These are phyloP conservation scores for Gymnopilus dilepis DNA, from an alignment of 768 basidiomycete genomes.

Conservation along the genomic window DNA sequence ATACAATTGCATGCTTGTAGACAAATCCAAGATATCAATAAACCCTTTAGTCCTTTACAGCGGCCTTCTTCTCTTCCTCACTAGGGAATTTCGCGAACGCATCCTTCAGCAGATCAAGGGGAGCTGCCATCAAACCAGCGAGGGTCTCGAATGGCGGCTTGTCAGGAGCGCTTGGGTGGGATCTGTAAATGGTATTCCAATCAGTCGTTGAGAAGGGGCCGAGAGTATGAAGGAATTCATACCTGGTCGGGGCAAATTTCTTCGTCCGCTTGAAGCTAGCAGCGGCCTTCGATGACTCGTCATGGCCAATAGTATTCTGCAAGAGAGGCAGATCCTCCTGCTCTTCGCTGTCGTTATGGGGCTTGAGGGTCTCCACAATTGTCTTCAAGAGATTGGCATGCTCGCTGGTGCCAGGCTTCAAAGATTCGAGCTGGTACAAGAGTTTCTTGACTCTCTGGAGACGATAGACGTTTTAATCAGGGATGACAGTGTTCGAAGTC, in stretches of 20 bases:
- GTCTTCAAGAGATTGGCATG: slow-evolving; percentile 47
- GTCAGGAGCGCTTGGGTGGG: slow-evolving; percentile 46
- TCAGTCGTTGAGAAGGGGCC: background rate
- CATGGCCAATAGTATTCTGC: slow-evolving; percentile 50
- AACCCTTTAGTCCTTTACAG: slow-evolving; percentile 10
- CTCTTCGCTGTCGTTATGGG: slow-evolving; percentile 66
- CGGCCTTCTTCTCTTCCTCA: slow-evolving; percentile 54
- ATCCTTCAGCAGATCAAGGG: slow-evolving; percentile 66
- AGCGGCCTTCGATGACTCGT: slow-evolving; percentile 51
- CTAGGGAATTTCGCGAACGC: slow-evolving; percentile 59
- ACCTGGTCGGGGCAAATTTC: slow-evolving; percentile 67
- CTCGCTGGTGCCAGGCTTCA: slow-evolving; percentile 46
- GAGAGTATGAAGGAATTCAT: slow-evolving; percentile 1
- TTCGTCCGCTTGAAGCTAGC: slow-evolving; percentile 58
- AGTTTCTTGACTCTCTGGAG: slow-evolving; percentile 39
- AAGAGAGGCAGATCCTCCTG: slow-evolving; percentile 59
- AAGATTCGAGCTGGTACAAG: slow-evolving; percentile 52
- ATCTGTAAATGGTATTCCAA: background rate
- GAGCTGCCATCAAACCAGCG: slow-evolving; percentile 55
- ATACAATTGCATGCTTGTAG: no score
- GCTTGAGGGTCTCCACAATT: slow-evolving; percentile 52
- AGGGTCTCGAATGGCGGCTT: slow-evolving; percentile 67
- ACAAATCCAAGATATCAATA: no score
- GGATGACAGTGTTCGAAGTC: background rate
- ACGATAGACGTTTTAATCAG: background rate